A percentile compares a stretch with the other conserved stretches of the same genome.
phyloP scores from a whole-genome alignment of 2,329 filamentous ascomycete genomes.

The Mollisiaceae sp. region DNA sequence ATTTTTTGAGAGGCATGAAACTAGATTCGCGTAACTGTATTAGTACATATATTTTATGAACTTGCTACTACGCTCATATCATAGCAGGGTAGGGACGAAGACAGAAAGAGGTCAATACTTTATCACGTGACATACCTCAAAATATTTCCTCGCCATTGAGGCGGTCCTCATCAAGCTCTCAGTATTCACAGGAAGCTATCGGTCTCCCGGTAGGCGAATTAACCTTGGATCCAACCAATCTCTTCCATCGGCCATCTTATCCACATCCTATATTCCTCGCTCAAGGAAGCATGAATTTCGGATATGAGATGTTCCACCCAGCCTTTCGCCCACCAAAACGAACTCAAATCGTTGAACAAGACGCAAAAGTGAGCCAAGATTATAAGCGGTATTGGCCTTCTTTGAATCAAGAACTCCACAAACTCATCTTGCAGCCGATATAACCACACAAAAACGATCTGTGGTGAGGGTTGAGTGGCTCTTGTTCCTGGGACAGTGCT shows the following conservation, averaged over 20 bases:
- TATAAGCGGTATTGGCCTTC: conserved; percentile 29
- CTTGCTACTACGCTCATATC: background rate
- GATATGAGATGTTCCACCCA: conserved; percentile 44
- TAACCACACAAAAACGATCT: conserved; percentile 27
- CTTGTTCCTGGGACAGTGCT: background rate
- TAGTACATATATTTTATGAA: background rate
- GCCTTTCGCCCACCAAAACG: conserved; percentile 46
- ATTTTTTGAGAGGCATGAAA: background rate
- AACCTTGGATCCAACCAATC: conserved; percentile 14
- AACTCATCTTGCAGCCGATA: conserved; percentile 29
- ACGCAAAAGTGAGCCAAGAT: conserved; percentile 44
- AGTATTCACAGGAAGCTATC: background rate
- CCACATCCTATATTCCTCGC: conserved; percentile 44
- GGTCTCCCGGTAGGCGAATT: background rate
- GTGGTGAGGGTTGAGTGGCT: conserved; percentile 17
- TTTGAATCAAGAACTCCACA: conserved; percentile 37
- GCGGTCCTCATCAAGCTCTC: background rate
- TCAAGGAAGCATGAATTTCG: conserved; percentile 41
- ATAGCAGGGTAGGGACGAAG: background rate
- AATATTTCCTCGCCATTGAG: background rate
- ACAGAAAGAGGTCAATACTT: background rate
- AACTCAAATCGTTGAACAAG: conserved; percentile 40
- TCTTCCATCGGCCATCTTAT: conserved; percentile 38
- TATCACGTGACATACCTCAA: background rate
- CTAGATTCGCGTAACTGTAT: background rate